Conservation (phyloP, 2,329 filamentous ascomycete genomes). For the Fusarium mundagurra region DNA sequence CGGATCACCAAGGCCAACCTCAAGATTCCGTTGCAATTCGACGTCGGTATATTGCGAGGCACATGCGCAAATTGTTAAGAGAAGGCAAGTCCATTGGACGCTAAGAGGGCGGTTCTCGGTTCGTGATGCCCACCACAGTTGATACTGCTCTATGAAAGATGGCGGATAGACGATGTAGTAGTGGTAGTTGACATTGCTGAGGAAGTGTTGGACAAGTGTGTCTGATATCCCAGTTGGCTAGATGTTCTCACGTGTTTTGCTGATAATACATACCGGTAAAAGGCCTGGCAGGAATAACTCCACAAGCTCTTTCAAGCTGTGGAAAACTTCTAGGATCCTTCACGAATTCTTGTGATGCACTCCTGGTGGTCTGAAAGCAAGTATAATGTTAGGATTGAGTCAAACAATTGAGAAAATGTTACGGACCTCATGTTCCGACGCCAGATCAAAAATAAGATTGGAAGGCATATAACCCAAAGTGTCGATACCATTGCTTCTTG, state of each 20-base stretch:
- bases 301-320: slow-evolving; percentile 47
- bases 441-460: slow-evolving; percentile 46
- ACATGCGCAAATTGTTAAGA: slow-evolving; percentile 52
- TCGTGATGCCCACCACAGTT: slow-evolving; percentile 48
- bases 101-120: slow-evolving; percentile 45
- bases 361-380: slow-evolving; percentile 12
- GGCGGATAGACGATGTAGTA: slow-evolving; percentile 52
- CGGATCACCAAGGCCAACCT: slow-evolving; percentile 45
- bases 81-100: slow-evolving; percentile 51
- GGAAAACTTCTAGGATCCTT: slow-evolving; percentile 40
- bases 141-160: slow-evolving; percentile 49
- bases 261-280: slow-evolving; percentile 46
- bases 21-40: slow-evolving; percentile 46
- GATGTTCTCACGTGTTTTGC: not conserved
- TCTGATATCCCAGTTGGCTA: slow-evolving; percentile 41
- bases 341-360: slow-evolving; percentile 34
- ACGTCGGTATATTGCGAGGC: slow-evolving; percentile 47
- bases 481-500: slow-evolving; percentile 45
- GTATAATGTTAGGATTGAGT: not conserved
- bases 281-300: slow-evolving; percentile 46
- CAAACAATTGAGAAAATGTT: not conserved
- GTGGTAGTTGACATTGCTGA: slow-evolving; percentile 51
- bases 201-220: slow-evolving; percentile 50
- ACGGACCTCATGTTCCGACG: slow-evolving; percentile 41
- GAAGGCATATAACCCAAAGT: slow-evolving; percentile 49